Base-by-base conservation (phyloP, 352 stramenopile genomes). In the Globisporangium rhizosaccharum region DNA sequence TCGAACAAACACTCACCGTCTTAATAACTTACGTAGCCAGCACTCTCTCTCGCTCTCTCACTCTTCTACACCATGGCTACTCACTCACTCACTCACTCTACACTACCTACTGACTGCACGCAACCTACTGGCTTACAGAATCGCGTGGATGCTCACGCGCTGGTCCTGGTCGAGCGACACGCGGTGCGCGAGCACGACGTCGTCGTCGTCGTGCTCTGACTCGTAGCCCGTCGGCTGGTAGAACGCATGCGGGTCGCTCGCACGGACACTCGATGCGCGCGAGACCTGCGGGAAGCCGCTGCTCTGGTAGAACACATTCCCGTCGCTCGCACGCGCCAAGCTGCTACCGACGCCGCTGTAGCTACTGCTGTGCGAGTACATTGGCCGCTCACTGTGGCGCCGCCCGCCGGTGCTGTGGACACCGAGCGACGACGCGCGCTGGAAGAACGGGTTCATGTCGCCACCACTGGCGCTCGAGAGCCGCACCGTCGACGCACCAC, bases 131-230 rank as follows among this genome's bases (percentile, higher is more conserved):
- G 23, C 23, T 56, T 82, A 86, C n/a, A 86, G 68, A 49, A 86
- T 86, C 47, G 76, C 76, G 59, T 86, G 76, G 50, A 86, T 67
- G 70, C 76, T 86, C 70, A 83, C 72, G 30, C 76, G 76, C 51
- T 83, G 72, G 15, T 79, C 73, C 25, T 86, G 67, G 61, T 84
- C 73, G 2, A 86, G 74, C 56, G 76, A 85, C 54, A 83, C 70
- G 57, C 76, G 76, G 45, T 83, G 73, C 42, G 73, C 76, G 46
- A 85, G 63, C 52, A 85, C 73, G 3, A 85, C 76, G 47, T 85
- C 76, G 62, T 83, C 63, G 7, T 72, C 74, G 60, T 58, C 56
- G 20, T 51, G 33, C 25, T 67, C 61, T 14, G 39, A 39, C 47
- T 61, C 61, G 56, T 67, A 67, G 49, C 52, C 62, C 45, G 62